Base-by-base conservation (phyloP, 331 rosid species). In the Telfairia occidentalis region DNA sequence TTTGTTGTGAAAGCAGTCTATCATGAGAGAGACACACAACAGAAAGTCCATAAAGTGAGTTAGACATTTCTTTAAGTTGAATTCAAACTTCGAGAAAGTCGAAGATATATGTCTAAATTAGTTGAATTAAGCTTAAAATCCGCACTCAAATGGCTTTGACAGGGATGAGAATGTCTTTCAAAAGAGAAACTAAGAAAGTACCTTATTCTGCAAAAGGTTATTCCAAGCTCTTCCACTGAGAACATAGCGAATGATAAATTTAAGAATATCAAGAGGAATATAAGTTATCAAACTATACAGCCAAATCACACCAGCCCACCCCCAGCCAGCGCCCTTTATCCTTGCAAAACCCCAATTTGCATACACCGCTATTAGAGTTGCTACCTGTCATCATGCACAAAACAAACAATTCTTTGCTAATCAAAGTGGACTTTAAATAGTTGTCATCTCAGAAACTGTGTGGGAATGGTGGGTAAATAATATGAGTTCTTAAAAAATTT, bases 281-380 rank as follows among this genome's bases (percentile, higher is more conserved):
- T 95, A 95, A 24, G 99, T 95, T 64, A 95, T 90, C 38, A 92
- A 3, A 80, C 92, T 95, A 74, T 85, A 95, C 1, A 95, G 75
- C 99, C 99, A 95, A 82, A 95, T 86, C 7, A 92, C 96, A 71
- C 92, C 99, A 43, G 99, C 99, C 99, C 99, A 95, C 30, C 99
- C 97, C 99, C 97, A 95, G 74, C 99, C 99, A 78, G 75, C 59
- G 72, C 97, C 99, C 59, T 89, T n/a, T 29, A 92, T 95, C 64
- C 90, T 82, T 24, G 99, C 97, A 42, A 95, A 95, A 21, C 74
- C 74, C 97, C 97, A 90, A 23, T 82, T 80, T 24, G 97, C 97
- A 84, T 95, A 92, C 19, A 95, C 99, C 50, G 97, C 92, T 77
- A 95, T 84, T 54, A 90, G 28, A 50, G 99, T 95, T 59, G 99